Conservation (phyloP, 2,329 filamentous ascomycete species). For the Cordyceps fumosorosea region DNA sequence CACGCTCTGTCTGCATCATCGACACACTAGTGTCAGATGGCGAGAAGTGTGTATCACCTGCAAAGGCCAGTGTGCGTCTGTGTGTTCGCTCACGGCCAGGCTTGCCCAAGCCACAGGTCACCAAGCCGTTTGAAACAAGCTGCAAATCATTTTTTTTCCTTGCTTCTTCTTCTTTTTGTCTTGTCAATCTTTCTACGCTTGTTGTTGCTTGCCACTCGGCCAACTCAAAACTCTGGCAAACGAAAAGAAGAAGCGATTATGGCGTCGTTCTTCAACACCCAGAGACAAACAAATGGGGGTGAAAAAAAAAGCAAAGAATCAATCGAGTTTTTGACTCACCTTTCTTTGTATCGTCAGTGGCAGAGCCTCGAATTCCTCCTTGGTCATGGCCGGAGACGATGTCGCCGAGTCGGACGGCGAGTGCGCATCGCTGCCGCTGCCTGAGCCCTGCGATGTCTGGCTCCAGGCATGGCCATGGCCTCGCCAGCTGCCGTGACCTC, state of each 20-base stretch:
- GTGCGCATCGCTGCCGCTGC: conserved; percentile 5
- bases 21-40: background rate
- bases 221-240: background rate
- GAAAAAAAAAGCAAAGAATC: background rate
- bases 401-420: background rate
- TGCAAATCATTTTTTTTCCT: background rate
- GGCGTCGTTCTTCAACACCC: background rate
- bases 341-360: conserved; percentile 18
- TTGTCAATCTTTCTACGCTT: background rate
- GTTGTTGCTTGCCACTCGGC: background rate
- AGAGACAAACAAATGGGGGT: background rate
- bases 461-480: background rate
- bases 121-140: background rate
- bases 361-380: conserved; percentile 15
- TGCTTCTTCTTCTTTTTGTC: background rate
- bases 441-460: conserved; percentile 5
- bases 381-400: conserved; percentile 11
- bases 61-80: conserved; percentile 2
- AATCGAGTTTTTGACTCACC: conserved; percentile 10
- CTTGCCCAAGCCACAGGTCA: background rate
- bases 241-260: background rate
- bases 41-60: background rate
- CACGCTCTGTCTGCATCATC: background rate
- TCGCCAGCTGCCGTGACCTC: background rate
- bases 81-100: background rate